Base-by-base conservation (phyloP, 2,329 filamentous ascomycete species). In the Mollisia scopiformis region DNA sequence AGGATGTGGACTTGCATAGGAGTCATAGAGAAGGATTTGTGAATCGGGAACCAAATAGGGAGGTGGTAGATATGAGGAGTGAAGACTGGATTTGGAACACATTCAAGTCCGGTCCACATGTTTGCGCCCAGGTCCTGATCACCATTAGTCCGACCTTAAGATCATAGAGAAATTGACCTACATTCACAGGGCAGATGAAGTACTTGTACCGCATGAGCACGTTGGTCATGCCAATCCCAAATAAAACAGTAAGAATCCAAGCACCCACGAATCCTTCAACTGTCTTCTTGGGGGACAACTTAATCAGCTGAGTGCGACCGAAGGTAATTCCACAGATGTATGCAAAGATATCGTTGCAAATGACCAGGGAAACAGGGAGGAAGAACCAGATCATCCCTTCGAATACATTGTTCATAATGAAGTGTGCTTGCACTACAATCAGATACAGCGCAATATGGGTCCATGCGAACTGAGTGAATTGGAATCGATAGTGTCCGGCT, bases 311-410 rank as follows among this genome's bases (percentile, higher is more conserved):
- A 2, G 95, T 98, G 58, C 93, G 88, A 55, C 95, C 95, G 76
- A 99, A 97, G 23, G 93, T 94, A 73, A 99, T 98, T 62, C 95
- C 95, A 76, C 93, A 97, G 63, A 99, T 88, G 75, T 99, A 99
- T 71, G 95, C 95, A 72, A 96, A 98, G 66, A 99, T 99, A 75
- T 99, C 95, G 77, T 99, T 99, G 66, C 92, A 97, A 74, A 99
- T 97, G 75, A 99, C 95, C 70, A 99, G 85, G 56, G 92, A 89
- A 7, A 92, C 93, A 7, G 95, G 95, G 47, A 99, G 80, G 84
- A 98, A 97, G 83, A 99, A 98, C 95, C 95, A 99, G 75, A 99
- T 96, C 91, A 99, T 93, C 79, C 95, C 95, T 79, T 99, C 95
- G 71, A 99, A 96, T 67, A 99, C 90, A 78, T 99, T 99, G 84